Evolutionary conservation across 192 early-diverging fungal genomes (phyloP), one percentile per base, ranked within the genome.

Genomic region (Dispira simplex): DNA sequence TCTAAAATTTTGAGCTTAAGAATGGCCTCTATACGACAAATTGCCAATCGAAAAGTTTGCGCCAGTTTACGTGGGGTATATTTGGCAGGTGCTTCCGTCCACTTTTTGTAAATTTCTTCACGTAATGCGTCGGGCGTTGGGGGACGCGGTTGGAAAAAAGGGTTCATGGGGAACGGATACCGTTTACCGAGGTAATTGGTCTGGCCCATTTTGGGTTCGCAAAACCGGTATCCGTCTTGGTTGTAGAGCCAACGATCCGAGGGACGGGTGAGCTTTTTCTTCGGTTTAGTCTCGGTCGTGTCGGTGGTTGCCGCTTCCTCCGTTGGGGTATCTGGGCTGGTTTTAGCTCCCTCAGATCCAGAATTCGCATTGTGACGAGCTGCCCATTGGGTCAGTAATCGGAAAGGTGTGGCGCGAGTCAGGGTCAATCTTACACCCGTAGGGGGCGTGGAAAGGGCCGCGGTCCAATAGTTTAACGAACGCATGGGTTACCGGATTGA

Each of bases 1-100:
- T 90, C 89, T 47, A 86, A 70, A 12, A 85, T 80, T 73, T 94
- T 93, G 55, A 98, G 77, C 56, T 86, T 82, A 44, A 98, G 68
- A 64, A 98, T 86, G n/a, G 92, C 95, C 74, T 94, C 83, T 10
- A 90, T 80, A 48, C 95, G 83, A 65, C 82, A 85, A 66, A 94
- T 83, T 14, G 95, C 90, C 12, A 94, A 68, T 12, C 70, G 70
- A 71, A 79, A 87, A 58, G 81, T 77, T 4, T 77, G 78, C 18
- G 85, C 91, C 55, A 95, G 77, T 27, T 79, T 64, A 14, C 87
- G 81, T 43, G 87, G 85, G 10, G 89, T 88, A 73, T 74, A 74
- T 21, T 64, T 70, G 43, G 73, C 68, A 8, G 83, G 79, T 63
- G 88, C 80, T 1, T 68, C 67, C 39, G 68, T 65, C 71, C 87